Conservation (phyloP, 1,284 basidiomycete genomes). For the Microbotryomycetes sp. region DNA sequence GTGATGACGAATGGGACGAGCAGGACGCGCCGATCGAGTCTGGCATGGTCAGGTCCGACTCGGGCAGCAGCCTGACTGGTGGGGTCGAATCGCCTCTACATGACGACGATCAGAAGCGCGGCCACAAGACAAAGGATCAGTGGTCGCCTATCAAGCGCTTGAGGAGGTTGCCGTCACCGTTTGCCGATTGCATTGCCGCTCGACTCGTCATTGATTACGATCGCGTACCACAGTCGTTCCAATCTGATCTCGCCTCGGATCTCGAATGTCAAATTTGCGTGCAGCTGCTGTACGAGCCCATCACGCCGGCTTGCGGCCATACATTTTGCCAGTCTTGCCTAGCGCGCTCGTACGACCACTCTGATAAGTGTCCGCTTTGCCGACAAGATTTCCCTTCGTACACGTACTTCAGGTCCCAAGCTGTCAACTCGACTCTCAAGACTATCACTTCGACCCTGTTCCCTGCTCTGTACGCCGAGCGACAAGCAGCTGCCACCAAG, state of each 20-base stretch:
- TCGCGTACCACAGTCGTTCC: constrained; percentile 10
- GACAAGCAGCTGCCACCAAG: constrained; percentile 49
- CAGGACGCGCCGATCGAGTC: background rate
- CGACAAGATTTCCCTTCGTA: constrained; percentile 43
- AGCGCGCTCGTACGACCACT: constrained; percentile 81
- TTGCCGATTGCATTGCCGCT: background rate
- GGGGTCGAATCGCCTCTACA: background rate
- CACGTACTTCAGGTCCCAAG: constrained; percentile 25
- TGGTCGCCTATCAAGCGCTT: constrained; percentile 7
- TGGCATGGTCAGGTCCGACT: background rate
- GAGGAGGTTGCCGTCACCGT: background rate
- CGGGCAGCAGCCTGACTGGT: background rate
- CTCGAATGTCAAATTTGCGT: constrained; percentile 88
- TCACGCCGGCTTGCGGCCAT: constrained; percentile 91
- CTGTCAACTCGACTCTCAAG: constrained; percentile 25
- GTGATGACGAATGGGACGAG: background rate
- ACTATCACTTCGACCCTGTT: constrained; percentile 26
- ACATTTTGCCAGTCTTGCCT: constrained; percentile 87
- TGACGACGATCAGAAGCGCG: constrained; percentile 19
- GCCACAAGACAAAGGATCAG: constrained; percentile 1
- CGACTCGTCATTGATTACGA: background rate
- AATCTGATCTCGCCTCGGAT: constrained; percentile 56
- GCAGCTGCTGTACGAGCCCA: constrained; percentile 68
- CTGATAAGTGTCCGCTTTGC: constrained; percentile 72
- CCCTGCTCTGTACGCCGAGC: constrained; percentile 31